Evolutionary conservation across 768 basidiomycete genomes (phyloP).

Genomic region (Coprinellus micaceus): DNA sequence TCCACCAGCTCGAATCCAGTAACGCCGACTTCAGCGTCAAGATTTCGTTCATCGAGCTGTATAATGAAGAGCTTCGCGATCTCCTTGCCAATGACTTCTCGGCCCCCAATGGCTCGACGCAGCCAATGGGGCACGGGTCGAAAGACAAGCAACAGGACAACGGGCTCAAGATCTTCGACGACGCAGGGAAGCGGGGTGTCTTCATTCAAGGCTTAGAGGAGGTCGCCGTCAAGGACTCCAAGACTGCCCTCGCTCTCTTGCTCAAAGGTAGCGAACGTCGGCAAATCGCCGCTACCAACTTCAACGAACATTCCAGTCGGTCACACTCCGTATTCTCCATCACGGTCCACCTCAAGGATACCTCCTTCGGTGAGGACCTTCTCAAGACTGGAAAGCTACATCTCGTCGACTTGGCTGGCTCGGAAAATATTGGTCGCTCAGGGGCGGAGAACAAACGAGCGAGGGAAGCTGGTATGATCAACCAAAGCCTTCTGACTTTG

Average conservation of each 20-base stretch:
- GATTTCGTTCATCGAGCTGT: constrained; percentile 91
- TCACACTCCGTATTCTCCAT: constrained; percentile 98
- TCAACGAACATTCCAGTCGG: constrained; percentile 96
- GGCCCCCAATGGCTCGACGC: constrained; percentile 59
- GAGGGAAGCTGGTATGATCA: constrained; percentile 97
- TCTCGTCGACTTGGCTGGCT: constrained; percentile 94
- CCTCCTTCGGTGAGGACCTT: constrained; percentile 79
- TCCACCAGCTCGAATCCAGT: constrained; percentile 78
- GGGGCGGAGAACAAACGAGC: constrained; percentile 95
- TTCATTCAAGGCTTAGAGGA: constrained; percentile 96
- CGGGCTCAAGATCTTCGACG: constrained; percentile 90
- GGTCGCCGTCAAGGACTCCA: constrained; percentile 73
- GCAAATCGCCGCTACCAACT: constrained; percentile 93
- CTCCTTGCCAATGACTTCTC: constrained; percentile 78
- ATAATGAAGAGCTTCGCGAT: constrained; percentile 97
- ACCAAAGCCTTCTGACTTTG: constrained; percentile 93
- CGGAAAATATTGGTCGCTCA: constrained; percentile 93
- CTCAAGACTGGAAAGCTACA: constrained; percentile 94
- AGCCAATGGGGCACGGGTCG: constrained; percentile 74
- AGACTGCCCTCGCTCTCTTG: constrained; percentile 79
- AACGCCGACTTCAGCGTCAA: constrained; percentile 87
- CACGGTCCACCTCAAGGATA: constrained; percentile 89
- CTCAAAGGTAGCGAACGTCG: constrained; percentile 87
- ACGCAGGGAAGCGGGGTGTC: constrained; percentile 76
- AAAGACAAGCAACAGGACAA: constrained; percentile 47